Base-by-base conservation (phyloP, 23 red algal species). In the Chondrus crispus region DNA sequence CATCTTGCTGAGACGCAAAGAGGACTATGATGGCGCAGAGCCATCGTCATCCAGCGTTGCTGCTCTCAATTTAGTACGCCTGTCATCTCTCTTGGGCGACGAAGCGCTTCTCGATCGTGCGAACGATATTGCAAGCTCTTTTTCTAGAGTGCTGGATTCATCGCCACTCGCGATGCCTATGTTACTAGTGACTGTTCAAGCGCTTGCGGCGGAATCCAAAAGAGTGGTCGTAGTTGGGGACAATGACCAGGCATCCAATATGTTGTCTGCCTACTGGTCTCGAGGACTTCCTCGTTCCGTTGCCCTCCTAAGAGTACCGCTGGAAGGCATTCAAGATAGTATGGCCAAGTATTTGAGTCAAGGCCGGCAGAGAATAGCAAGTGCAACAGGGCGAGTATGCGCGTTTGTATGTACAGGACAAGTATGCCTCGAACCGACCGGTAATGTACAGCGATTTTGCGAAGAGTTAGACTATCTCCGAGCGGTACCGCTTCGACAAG, bases 21-120 rank as follows among this genome's bases (percentile, higher is more conserved):
- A 96, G 46, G 88, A 96, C 38, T 96, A 96, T 68, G 94, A 96
- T 42, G 86, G 94, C 43, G 80, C 94, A 9, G 94, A 96, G 68
- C 94, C 94, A 11, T 72, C 81, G 20, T 70, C 87, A 46, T 92
- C 94, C 16, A 80, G 74, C 24, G 85, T 96, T 2, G 89, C 81
- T 53, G 80, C 78, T 22, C 78, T 86, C 26, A 96, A 96, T 33
- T 55, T 89, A 22, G 78, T 91, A n/a, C 94, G 85, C 11, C 83
- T 96, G 46, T 43, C 71, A 32, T 88, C 88, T 22, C 53, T 96
- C 57, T 84, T 89, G 2, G 94, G 94, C 41, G 82, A 93, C 70
- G 4, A 74, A 55, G 32, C 37, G 29, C 64, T 84, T 7, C 76
- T 48, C 44, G 68, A 37, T 22, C 46, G 76, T 5, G 68, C 89